Conservation (phyloP, 176 grass and related monocot genomes). For the Eleusine coracana region DNA sequence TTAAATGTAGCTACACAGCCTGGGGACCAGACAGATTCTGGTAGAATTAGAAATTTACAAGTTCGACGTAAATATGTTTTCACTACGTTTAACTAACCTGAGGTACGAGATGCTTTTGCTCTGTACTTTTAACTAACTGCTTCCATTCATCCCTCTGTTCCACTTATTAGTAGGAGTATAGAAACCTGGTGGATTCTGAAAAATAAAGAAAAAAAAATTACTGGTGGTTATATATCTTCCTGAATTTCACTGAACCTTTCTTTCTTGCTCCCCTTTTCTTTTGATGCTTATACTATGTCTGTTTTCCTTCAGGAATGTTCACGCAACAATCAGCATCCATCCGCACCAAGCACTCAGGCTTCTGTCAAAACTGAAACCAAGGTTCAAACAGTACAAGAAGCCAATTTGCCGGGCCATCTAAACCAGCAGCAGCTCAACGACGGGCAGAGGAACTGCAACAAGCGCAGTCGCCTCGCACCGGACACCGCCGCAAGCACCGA, state of each 20-base stretch:
- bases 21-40: not conserved
- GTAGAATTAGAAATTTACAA: not conserved
- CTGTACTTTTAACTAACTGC: not conserved
- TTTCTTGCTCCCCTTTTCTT: not conserved
- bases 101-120: not conserved
- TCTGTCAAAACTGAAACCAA: conserved; percentile 45
- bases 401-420: conserved; percentile 16
- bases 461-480: conserved; percentile 27
- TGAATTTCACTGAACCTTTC: not conserved
- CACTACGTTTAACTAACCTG: not conserved
- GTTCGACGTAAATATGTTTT: not conserved
- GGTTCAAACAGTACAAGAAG: conserved; percentile 14
- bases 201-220: not conserved
- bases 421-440: conserved; percentile 34
- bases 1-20: not conserved
- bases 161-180: not conserved
- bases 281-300: not conserved
- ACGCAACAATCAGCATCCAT: conserved; percentile 25
- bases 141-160: not conserved
- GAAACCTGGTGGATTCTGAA: not conserved
- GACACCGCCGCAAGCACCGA: conserved; percentile 14
- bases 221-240: not conserved
- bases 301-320: conserved; percentile 32
- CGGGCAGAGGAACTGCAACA: conserved; percentile 38
- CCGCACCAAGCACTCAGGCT: conserved; percentile 3